Conservation (phyloP, 441 rosid genomes). For the Pelargonium australe region DNA sequence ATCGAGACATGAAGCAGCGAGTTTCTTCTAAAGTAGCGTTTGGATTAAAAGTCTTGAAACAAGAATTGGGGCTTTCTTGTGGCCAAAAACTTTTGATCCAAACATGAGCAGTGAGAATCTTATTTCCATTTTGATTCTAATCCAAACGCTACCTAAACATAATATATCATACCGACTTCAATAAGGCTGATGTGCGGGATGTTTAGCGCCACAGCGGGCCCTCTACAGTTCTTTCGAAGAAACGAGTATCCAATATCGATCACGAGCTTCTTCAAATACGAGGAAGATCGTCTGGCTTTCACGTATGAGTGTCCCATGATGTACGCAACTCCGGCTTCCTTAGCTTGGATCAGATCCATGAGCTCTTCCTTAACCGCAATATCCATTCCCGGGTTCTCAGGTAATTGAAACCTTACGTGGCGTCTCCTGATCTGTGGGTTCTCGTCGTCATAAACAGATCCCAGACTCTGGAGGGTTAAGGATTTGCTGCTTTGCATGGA, state of each 20-base stretch:
- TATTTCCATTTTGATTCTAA: too few species aligned
- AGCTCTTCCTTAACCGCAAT: conserved; percentile 71
- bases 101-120: too few species aligned
- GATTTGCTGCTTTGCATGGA: conserved; percentile 70
- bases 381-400: conserved; percentile 53
- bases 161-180: conserved; percentile 92
- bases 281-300: conserved; percentile 64
- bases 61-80: too few species aligned
- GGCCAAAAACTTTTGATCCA: too few species aligned
- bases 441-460: conserved; percentile 59
- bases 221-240: conserved; percentile 87
- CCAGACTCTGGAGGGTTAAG: conserved; percentile 53
- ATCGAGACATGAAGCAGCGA: too few species aligned
- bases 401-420: conserved; percentile 58
- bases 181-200: conserved; percentile 91
- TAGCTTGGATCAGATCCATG: conserved; percentile 64
- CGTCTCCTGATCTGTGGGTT: conserved; percentile 39
- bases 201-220: conserved; percentile 79
- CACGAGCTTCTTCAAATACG: conserved; percentile 59
- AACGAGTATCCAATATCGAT: conserved; percentile 77
- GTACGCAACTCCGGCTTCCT: conserved; percentile 84
- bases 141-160: conserved; percentile 36
- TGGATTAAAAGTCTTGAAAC: too few species aligned
- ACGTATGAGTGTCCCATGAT: conserved; percentile 90
- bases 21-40: too few species aligned